Percentiles rank a stretch among this genome's conserved stretches.
phyloP scores from a whole-genome alignment of 1,284 basidiomycete genomes.

The Ceratobasidium sp. region DNA sequence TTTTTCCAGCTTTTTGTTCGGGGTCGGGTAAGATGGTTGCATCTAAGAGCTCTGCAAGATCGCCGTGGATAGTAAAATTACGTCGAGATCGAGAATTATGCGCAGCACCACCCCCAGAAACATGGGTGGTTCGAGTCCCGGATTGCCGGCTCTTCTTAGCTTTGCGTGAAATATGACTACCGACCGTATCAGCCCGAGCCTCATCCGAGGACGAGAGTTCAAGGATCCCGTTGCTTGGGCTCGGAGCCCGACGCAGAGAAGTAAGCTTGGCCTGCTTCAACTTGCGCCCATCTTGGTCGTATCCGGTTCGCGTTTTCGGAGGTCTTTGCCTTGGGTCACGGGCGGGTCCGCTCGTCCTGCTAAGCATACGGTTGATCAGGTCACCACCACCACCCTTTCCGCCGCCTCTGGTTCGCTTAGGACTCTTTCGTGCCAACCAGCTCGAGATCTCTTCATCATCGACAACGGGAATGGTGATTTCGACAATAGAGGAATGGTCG shows the following conservation, averaged over 20 bases:
- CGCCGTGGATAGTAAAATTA: conserved; percentile 22
- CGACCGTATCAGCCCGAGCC: neutral
- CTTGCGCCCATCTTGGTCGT: conserved; percentile 27
- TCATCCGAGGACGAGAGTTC: conserved; percentile 30
- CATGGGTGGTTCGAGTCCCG: neutral
- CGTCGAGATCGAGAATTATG: neutral
- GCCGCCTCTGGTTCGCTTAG: neutral
- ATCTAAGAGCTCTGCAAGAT: conserved; percentile 31
- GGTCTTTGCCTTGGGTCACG: neutral
- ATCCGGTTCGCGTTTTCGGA: conserved; percentile 21
- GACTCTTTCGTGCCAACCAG: conserved; percentile 23
- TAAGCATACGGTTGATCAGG: conserved; percentile 38
- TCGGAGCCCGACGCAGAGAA: conserved; percentile 35
- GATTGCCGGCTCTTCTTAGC: neutral
- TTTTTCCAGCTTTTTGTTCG: neutral
- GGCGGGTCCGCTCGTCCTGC: conserved; percentile 16
- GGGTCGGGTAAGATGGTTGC: conserved; percentile 14
- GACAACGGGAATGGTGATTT: neutral
- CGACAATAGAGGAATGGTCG: conserved; percentile 13
- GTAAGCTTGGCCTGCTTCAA: conserved; percentile 41
- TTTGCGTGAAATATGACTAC: neutral
- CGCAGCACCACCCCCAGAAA: neutral
- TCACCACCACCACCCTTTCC: conserved; percentile 27
- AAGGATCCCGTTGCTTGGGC: conserved; percentile 3
- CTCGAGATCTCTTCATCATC: conserved; percentile 39